A percentile compares a stretch with the other conserved stretches of the same genome.
These are phyloP conservation scores for Hemileccinum rubropunctum DNA, from an alignment of 768 basidiomycete species.

Conservation along the genomic window DNA sequence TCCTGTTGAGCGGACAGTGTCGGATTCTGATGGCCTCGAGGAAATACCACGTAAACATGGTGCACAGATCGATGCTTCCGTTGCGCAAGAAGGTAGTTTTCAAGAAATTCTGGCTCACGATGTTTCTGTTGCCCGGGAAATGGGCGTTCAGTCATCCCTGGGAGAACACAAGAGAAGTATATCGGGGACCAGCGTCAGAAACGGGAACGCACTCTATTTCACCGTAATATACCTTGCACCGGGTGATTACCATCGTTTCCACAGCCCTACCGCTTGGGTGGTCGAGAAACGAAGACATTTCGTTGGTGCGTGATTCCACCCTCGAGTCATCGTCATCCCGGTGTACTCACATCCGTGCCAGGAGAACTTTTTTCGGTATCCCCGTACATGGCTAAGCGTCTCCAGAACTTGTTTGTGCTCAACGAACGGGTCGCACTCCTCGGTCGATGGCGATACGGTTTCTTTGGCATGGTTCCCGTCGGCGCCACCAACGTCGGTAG, in stretches of 20 bases:
- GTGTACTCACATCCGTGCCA: constrained; percentile 24
- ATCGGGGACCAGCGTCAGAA: constrained; percentile 51
- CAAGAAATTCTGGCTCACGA: constrained; percentile 64
- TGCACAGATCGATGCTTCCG: constrained; percentile 71
- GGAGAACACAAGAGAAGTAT: constrained; percentile 33
- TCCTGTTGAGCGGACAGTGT: constrained; percentile 19
- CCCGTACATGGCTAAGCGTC: constrained; percentile 89
- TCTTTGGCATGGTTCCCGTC: constrained; percentile 97
- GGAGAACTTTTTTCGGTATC: constrained; percentile 96
- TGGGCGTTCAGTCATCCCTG: constrained; percentile 53
- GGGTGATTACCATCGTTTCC: constrained; percentile 98
- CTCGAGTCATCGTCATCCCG: neutral
- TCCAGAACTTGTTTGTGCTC: constrained; percentile 93
- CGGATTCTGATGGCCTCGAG: constrained; percentile 23
- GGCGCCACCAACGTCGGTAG: constrained; percentile 98
- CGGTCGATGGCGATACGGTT: constrained; percentile 92
- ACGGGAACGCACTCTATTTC: constrained; percentile 87
- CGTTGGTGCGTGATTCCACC: constrained; percentile 54
- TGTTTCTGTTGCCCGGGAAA: constrained; percentile 65
- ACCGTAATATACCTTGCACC: constrained; percentile 97
- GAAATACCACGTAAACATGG: constrained; percentile 56
- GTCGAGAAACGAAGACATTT: constrained; percentile 96
- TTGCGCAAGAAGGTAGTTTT: constrained; percentile 50
- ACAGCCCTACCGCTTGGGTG: constrained; percentile 94
- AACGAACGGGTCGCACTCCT: constrained; percentile 96